Evolutionary conservation across 2,329 filamentous ascomycete species (phyloP).

Genomic region (Coniochaeta pulveracea): DNA sequence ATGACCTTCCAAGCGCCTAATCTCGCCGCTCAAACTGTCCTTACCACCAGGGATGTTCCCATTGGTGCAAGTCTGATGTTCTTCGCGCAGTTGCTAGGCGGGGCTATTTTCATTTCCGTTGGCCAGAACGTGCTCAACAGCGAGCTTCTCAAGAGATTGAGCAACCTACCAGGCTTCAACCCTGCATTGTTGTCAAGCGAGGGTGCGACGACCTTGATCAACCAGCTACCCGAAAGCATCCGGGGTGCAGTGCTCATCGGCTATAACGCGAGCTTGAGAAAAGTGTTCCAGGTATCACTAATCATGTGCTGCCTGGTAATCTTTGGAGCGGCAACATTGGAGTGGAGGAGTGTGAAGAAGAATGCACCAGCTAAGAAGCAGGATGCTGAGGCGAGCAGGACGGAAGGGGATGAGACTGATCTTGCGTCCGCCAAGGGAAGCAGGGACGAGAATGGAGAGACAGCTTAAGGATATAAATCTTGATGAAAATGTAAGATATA

Average conservation of each 20-base stretch:
- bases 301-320: conserved; percentile 41
- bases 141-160: conserved; percentile 23
- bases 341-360: conserved; percentile 43
- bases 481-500: no score
- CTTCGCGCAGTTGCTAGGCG: conserved; percentile 33
- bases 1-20: conserved; percentile 29
- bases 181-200: conserved; percentile 32
- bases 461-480: no score
- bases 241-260: conserved; percentile 20
- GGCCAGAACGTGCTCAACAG: conserved; percentile 32
- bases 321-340: conserved; percentile 40
- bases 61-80: conserved; percentile 30
- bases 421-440: no score
- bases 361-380: conserved; percentile 11
- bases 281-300: conserved; percentile 49
- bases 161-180: conserved; percentile 15
- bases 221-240: conserved; percentile 11
- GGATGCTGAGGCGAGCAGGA: conserved; percentile 7
- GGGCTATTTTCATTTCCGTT: conserved; percentile 32
- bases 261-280: conserved; percentile 50
- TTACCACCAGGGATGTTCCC: conserved; percentile 26
- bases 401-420: no score
- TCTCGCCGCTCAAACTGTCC: conserved; percentile 33
- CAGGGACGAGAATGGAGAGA: no score
- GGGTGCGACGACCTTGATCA: conserved; percentile 33